A percentile compares a stretch with the other conserved stretches of the same genome.
These are phyloP conservation scores for Malus sieversii DNA, from an alignment of 306 rosid species.

Conservation along the genomic window DNA sequence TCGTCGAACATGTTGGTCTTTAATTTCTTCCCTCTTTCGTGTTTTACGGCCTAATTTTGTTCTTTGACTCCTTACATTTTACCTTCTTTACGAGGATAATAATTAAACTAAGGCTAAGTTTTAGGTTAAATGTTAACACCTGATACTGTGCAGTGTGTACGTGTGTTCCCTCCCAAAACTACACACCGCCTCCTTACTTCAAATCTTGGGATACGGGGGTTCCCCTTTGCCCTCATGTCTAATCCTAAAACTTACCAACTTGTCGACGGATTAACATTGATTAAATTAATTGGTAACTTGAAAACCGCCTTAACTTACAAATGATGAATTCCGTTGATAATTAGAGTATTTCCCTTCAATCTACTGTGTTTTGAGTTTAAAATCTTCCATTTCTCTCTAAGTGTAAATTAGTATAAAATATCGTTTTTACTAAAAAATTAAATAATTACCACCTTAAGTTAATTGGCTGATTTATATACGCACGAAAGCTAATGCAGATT, in stretches of 20 bases:
- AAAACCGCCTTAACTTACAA: neutral
- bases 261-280: neutral
- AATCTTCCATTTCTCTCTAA: too few relatives aligned
- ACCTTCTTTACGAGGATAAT: neutral
- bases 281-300: neutral
- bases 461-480: neutral
- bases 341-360: too few relatives aligned
- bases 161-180: constrained; percentile 25
- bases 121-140: neutral
- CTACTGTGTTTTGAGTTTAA: neutral
- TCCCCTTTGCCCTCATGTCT: neutral
- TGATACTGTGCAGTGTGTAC: neutral
- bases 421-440: too few relatives aligned
- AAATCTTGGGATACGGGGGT: neutral
- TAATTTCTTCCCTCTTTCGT: neutral
- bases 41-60: neutral
- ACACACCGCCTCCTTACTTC: neutral
- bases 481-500: neutral
- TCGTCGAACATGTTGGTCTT: constrained; percentile 7
- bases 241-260: neutral
- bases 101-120: neutral
- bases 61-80: neutral
- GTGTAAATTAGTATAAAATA: too few relatives aligned
- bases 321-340: neutral
- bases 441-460: too few relatives aligned